Evolutionary conservation across 2,329 filamentous ascomycete genomes (phyloP), one percentile per base, ranked within the genome.

Genomic region (Grosmannia serpens): DNA sequence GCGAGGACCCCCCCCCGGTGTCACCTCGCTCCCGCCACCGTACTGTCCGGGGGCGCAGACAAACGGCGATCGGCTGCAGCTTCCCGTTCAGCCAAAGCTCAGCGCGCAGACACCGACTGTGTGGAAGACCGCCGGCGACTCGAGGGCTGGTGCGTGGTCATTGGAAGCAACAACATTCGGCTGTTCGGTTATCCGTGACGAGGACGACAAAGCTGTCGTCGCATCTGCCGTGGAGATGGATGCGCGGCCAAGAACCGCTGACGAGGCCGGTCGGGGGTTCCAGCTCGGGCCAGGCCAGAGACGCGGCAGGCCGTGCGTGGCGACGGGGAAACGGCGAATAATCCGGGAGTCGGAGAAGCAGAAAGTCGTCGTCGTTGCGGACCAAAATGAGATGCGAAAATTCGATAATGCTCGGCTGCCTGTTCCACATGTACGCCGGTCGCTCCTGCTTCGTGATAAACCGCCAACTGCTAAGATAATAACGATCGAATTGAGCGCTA

Each of bases 51-150:
- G 24, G 44, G 4, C n/a, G 41, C 13, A 15, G 44, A 8, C 17
- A n/a, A 5, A n/a, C 29, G 17, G 20, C 29, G 7, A 11, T 26
- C 24, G 24, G 26, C 29, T 24, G 17, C 26, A 29, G 24, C 26
- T 20, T 20, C 47, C 20, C 47, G 47, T 50, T 13, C 9, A 20
- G 33, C 33, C 8, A 13, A 31, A 17, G 44, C 59, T 53, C 60
- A 56, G 60, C 33, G 46, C 17, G 22, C n/a, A n/a, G n/a, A 26
- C 26, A 50, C 52, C 50, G 44, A 53, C 49, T 44, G 44, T 15
- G 57, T 49, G 11, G 24, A 53, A 22, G 55, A 55, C 54, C 46
- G 54, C 55, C 60, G 24, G 46, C 54, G 52, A 51, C 47, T 44
- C 29, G 33, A 41, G 15, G 20, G 26, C 22, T 24, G 59, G 22